Evolutionary conservation across 2,329 filamentous ascomycete species (phyloP).

Genomic region (Gyromitra esculenta): DNA sequence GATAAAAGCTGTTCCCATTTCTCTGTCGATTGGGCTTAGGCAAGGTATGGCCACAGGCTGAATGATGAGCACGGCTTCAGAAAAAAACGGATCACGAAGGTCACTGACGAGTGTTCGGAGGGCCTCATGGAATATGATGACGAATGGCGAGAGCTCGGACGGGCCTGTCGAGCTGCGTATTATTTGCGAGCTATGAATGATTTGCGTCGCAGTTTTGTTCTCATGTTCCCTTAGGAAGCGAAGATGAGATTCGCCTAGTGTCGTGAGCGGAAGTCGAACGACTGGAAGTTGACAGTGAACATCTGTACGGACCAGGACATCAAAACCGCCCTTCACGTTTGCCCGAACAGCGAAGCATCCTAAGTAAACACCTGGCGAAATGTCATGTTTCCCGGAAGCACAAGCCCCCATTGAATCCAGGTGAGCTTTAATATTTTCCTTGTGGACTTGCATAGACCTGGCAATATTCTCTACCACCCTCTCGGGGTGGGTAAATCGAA

Average conservation of each 20-base stretch:
- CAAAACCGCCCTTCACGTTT: conserved; percentile 67
- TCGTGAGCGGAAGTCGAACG: conserved; percentile 65
- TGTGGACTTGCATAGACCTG: conserved; percentile 77
- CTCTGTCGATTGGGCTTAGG: conserved; percentile 55
- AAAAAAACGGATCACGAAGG: conserved; percentile 64
- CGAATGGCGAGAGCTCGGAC: conserved; percentile 63
- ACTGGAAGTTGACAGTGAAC: conserved; percentile 71
- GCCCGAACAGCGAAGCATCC: conserved; percentile 68
- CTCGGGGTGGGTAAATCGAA: conserved; percentile 76
- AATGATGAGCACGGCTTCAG: conserved; percentile 64
- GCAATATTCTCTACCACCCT: conserved; percentile 76
- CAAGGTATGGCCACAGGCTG: conserved; percentile 63
- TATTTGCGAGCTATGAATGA: conserved; percentile 61
- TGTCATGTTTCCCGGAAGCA: conserved; percentile 31
- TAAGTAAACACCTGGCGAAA: conserved; percentile 68
- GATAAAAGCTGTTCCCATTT: conserved; percentile 60
- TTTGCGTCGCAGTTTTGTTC: conserved; percentile 58
- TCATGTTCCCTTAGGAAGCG: conserved; percentile 67
- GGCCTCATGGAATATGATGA: conserved; percentile 63
- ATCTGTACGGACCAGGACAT: conserved; percentile 69
- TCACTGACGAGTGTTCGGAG: conserved; percentile 62
- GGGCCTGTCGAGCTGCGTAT: conserved; percentile 59
- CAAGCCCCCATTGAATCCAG: conserved; percentile 68
- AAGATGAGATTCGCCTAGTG: conserved; percentile 67
- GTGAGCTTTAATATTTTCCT: conserved; percentile 69